These are phyloP conservation scores for Candida lessepsii DNA, from an alignment of 805 yeast genomes.

Conservation along the genomic window DNA sequence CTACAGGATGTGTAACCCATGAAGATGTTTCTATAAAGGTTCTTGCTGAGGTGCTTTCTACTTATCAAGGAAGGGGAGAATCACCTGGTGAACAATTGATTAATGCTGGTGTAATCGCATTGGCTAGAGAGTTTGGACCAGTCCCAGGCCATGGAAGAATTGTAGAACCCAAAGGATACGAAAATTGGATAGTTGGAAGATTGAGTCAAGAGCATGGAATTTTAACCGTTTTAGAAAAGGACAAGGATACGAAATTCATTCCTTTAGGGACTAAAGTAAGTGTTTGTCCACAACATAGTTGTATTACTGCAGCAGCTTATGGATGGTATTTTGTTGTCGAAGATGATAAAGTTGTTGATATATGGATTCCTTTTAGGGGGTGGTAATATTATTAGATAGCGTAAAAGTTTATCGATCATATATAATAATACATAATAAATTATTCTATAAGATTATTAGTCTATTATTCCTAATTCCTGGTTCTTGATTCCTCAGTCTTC, in stretches of 20 bases:
- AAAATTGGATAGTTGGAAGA: constrained; percentile 64
- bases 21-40: constrained; percentile 65
- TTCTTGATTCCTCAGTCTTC: too few species aligned
- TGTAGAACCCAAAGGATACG: constrained; percentile 38
- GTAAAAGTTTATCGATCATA: too few species aligned
- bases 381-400: constrained; percentile 16
- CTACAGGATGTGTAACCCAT: constrained; percentile 60
- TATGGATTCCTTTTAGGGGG: constrained; percentile 56
- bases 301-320: constrained; percentile 66
- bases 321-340: constrained; percentile 55
- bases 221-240: constrained; percentile 42
- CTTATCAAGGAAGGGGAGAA: constrained; percentile 55
- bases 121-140: constrained; percentile 64
- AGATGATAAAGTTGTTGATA: constrained; percentile 46
- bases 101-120: constrained; percentile 71
- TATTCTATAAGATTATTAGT: too few species aligned
- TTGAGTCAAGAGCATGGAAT: constrained; percentile 82
- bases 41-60: constrained; percentile 54
- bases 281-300: constrained; percentile 68
- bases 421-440: too few species aligned
- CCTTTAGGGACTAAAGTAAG: constrained; percentile 55
- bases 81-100: constrained; percentile 57
- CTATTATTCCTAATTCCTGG: too few species aligned
- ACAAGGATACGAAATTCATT: constrained; percentile 32
- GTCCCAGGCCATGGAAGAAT: constrained; percentile 61